Percentiles rank a stretch among this genome's conserved stretches.
Evolutionary conservation across 2,329 filamentous ascomycete species (phyloP).

Genomic region (Alternaria sp.): DNA sequence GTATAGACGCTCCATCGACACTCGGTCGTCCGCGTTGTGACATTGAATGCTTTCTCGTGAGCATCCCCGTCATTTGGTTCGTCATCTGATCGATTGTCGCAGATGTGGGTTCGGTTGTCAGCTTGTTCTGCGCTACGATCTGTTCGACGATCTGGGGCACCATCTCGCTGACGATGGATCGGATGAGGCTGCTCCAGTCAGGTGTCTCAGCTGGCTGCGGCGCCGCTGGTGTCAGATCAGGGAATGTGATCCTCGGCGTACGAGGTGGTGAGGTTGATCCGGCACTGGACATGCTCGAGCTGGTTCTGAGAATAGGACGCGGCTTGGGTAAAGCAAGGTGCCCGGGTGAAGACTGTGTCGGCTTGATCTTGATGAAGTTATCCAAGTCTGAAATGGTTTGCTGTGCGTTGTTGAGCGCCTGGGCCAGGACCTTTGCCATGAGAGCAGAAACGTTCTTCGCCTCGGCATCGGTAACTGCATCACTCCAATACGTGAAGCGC

Average conservation of each 20-base stretch:
- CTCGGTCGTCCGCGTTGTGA: conserved; percentile 31
- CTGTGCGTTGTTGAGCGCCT: conserved; percentile 26
- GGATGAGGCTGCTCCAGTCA: conserved; percentile 39
- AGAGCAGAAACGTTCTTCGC: conserved; percentile 33
- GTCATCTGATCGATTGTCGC: conserved; percentile 37
- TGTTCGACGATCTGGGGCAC: conserved; percentile 43
- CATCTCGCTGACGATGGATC: conserved; percentile 42
- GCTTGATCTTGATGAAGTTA: conserved; percentile 20
- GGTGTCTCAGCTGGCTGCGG: conserved; percentile 14
- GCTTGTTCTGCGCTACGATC: conserved; percentile 37
- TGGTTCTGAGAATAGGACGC: conserved; percentile 7
- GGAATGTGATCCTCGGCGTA: conserved; percentile 19
- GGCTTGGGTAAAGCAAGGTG: conserved; percentile 8
- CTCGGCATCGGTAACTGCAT: conserved; percentile 36
- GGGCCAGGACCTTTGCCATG: conserved; percentile 34
- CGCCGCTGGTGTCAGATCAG: conserved; percentile 8
- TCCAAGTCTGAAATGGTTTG: conserved; percentile 38
- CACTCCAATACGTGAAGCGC: conserved; percentile 42
- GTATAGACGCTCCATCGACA: conserved; percentile 29
- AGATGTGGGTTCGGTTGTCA: conserved; percentile 19
- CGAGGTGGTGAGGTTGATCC: conserved; percentile 24
- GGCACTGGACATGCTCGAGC: conserved; percentile 5
- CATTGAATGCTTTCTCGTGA: conserved; percentile 33
- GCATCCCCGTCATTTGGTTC: conserved; percentile 38
- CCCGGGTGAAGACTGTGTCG: not conserved